These are phyloP conservation scores for Guadua angustifolia DNA, from an alignment of 176 grass and related monocot species.

Conservation along the genomic window DNA sequence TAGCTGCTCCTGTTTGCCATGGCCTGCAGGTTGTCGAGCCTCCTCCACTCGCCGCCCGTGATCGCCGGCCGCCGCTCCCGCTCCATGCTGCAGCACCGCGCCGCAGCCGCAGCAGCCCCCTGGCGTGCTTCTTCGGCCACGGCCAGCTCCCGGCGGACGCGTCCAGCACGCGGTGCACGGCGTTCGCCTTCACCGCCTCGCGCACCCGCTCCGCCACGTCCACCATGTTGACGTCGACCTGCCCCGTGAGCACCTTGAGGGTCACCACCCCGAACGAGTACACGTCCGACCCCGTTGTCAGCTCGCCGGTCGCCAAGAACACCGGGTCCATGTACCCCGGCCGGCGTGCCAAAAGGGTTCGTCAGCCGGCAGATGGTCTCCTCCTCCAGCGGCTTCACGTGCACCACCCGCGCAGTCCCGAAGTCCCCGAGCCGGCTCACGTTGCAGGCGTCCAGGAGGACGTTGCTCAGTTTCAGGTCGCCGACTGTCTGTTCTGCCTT, in stretches of 20 bases:
- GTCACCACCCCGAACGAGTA: constrained; percentile 55
- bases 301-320: constrained; percentile 53
- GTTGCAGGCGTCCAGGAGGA: constrained; percentile 51
- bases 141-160: constrained; percentile 52
- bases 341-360: constrained; percentile 52
- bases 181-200: constrained; percentile 34
- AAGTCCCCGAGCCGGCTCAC: constrained; percentile 63
- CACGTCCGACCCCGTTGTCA: constrained; percentile 52
- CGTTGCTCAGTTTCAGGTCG: constrained; percentile 64
- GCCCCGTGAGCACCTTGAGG: constrained; percentile 52
- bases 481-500: too few species aligned
- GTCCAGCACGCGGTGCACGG: constrained; percentile 43
- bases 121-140: constrained; percentile 23
- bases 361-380: constrained; percentile 51
- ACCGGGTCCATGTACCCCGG: constrained; percentile 56
- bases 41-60: constrained; percentile 36
- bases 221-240: constrained; percentile 41
- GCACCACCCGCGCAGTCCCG: constrained; percentile 55
- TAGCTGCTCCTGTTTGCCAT: constrained; percentile 28
- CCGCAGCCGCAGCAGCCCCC: constrained; percentile 31
- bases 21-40: constrained; percentile 32
- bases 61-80: constrained; percentile 42
- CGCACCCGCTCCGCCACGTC: constrained; percentile 46
- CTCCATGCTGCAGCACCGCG: constrained; percentile 47
- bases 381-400: constrained; percentile 45